Conservation (phyloP, 768 basidiomycete genomes). For the Ramaria rubella region DNA sequence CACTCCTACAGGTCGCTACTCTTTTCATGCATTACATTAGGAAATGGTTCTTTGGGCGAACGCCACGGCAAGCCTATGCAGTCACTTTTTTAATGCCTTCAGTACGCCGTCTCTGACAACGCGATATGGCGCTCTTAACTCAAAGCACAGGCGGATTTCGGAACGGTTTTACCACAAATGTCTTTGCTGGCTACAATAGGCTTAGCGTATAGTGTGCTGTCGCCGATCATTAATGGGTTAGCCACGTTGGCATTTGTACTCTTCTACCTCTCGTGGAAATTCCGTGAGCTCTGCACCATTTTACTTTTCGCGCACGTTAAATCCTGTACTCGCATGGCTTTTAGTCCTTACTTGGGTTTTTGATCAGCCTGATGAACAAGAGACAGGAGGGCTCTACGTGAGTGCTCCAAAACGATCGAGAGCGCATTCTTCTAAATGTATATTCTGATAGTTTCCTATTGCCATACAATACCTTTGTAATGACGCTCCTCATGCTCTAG, state of each 20-base stretch:
- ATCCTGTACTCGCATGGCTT: not conserved
- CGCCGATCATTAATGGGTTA: conserved; percentile 60
- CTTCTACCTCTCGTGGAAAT: conserved; percentile 57
- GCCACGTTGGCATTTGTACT: conserved; percentile 53
- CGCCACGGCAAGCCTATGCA: conserved; percentile 54
- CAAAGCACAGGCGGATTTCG: conserved; percentile 40
- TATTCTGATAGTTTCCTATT: conserved; percentile 31
- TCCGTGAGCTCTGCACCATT: no score
- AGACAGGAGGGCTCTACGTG: conserved; percentile 33
- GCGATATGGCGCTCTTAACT: not conserved
- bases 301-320: no score
- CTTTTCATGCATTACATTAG: conserved; percentile 53
- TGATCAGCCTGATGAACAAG: conserved; percentile 43
- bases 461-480: conserved; percentile 46
- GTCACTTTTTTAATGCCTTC: conserved; percentile 49
- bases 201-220: conserved; percentile 55
- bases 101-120: conserved; percentile 22
- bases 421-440: conserved; percentile 28
- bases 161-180: conserved; percentile 41
- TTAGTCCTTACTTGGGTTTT: conserved; percentile 46
- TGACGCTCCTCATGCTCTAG: conserved; percentile 15
- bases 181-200: conserved; percentile 48
- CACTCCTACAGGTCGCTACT: conserved; percentile 47
- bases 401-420: not conserved
- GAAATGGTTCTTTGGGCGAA: conserved; percentile 61